Evolutionary conservation across 495 filamentous ascomycete genomes (phyloP).

Genomic region (Penicillium mononematosum): DNA sequence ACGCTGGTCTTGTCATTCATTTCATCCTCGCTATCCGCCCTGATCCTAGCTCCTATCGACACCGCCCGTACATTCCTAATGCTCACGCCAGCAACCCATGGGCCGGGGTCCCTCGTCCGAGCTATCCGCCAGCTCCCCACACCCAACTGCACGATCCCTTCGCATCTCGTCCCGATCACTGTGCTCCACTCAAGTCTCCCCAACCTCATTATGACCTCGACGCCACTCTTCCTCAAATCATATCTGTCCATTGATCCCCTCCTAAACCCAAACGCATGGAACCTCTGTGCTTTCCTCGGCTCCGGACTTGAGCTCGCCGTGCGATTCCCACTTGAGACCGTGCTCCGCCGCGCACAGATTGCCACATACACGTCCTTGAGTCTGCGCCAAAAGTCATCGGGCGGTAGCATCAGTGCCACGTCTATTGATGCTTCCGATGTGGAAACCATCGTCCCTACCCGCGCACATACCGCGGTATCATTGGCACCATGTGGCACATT

Average conservation of each 20-base stretch:
- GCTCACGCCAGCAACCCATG: constrained; percentile 71
- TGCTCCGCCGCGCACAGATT: constrained; percentile 83
- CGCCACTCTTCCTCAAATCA: constrained; percentile 76
- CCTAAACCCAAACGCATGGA: constrained; percentile 75
- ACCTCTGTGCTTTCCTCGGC: constrained; percentile 71
- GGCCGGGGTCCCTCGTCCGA: constrained; percentile 69
- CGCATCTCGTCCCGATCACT: constrained; percentile 73
- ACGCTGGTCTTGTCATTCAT: constrained; percentile 78
- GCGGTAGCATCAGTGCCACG: constrained; percentile 31
- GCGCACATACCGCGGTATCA: constrained; percentile 68
- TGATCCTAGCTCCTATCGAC: constrained; percentile 83
- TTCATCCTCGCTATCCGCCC: constrained; percentile 73
- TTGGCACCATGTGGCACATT: constrained; percentile 86
- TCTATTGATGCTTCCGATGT: constrained; percentile 52
- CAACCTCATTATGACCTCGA: constrained; percentile 71
- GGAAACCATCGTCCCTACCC: constrained; percentile 69
- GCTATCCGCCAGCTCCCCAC: constrained; percentile 71
- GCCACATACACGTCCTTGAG: constrained; percentile 54
- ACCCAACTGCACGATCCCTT: constrained; percentile 66
- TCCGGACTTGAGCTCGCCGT: constrained; percentile 77
- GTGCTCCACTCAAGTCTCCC: constrained; percentile 81
- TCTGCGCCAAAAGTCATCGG: constrained; percentile 55
- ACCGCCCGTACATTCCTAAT: constrained; percentile 85
- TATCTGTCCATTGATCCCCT: constrained; percentile 78
- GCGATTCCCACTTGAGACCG: constrained; percentile 86